These are phyloP conservation scores for Russula abietina DNA, from an alignment of 768 basidiomycete genomes.

Conservation along the genomic window DNA sequence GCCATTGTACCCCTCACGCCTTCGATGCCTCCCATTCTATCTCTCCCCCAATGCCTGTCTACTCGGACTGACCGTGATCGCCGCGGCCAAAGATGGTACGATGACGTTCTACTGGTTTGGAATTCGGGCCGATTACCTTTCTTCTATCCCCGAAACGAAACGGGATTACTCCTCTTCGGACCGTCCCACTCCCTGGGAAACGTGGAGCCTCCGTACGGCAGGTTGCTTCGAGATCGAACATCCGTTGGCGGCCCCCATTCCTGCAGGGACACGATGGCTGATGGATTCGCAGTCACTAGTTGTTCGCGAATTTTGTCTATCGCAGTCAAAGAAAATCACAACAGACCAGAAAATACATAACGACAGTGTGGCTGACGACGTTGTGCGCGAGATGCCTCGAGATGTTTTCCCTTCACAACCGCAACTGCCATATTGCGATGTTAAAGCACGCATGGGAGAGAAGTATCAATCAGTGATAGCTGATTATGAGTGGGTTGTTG, in stretches of 20 bases:
- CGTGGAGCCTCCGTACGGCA: conserved; percentile 2
- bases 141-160: background rate
- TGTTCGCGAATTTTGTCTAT: conserved; percentile 14
- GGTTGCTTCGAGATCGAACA: conserved; percentile 18
- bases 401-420: conserved; percentile 5
- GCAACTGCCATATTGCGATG: conserved; percentile 4
- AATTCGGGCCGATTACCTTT: conserved; percentile 11
- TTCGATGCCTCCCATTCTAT: conserved; percentile 15
- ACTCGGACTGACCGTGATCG: conserved; percentile 7
- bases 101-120: conserved; percentile 12
- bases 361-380: background rate
- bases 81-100: background rate
- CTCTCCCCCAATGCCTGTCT: conserved; percentile 16
- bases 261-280: conserved; percentile 19
- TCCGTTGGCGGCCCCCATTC: background rate
- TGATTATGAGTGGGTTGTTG: conserved; percentile 21
- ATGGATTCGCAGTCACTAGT: conserved; percentile 5
- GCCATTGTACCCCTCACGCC: background rate
- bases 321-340: background rate
- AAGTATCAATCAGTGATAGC: conserved; percentile 18
- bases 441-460: conserved; percentile 7
- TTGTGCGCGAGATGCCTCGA: background rate
- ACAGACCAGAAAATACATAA: background rate
- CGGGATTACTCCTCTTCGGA: background rate
- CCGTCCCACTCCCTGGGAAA: conserved; percentile 10